phyloP scores from a whole-genome alignment of 371 early-diverging fungal genomes.

The Mortierella sp. region DNA sequence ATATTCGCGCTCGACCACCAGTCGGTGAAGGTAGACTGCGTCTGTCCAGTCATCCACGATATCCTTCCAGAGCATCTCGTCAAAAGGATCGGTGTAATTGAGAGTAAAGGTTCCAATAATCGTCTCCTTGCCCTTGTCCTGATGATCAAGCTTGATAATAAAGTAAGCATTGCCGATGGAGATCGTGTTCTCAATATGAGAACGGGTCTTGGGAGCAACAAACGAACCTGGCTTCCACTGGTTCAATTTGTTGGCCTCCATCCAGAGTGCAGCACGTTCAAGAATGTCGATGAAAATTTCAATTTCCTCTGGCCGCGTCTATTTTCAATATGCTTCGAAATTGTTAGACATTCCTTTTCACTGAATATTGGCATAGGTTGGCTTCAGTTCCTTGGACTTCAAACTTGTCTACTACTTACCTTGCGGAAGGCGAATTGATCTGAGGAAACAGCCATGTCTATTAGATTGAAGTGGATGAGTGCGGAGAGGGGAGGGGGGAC shows the following conservation, averaged over 20 bases:
- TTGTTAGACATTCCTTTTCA: background rate
- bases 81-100: constrained; percentile 47
- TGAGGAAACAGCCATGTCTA: constrained; percentile 30
- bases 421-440: constrained; percentile 35
- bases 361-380: background rate
- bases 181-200: constrained; percentile 47
- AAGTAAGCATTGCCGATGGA: constrained; percentile 43
- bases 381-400: background rate
- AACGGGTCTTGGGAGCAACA: constrained; percentile 44
- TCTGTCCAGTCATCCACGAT: constrained; percentile 49
- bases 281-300: constrained; percentile 50
- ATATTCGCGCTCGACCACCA: constrained; percentile 50
- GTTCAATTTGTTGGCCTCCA: constrained; percentile 46
- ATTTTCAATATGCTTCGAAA: background rate
- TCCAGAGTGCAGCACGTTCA: constrained; percentile 48
- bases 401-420: constrained; percentile 10
- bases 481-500: background rate
- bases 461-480: background rate
- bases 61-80: constrained; percentile 53
- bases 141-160: constrained; percentile 25
- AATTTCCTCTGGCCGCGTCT: constrained; percentile 35
- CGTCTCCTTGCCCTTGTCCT: constrained; percentile 1
- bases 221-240: constrained; percentile 52
- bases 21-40: constrained; percentile 45
- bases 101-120: constrained; percentile 52